Evolutionary conservation across 176 grass and related monocot genomes (phyloP).

Genomic region (Coix lacrymajobi): DNA sequence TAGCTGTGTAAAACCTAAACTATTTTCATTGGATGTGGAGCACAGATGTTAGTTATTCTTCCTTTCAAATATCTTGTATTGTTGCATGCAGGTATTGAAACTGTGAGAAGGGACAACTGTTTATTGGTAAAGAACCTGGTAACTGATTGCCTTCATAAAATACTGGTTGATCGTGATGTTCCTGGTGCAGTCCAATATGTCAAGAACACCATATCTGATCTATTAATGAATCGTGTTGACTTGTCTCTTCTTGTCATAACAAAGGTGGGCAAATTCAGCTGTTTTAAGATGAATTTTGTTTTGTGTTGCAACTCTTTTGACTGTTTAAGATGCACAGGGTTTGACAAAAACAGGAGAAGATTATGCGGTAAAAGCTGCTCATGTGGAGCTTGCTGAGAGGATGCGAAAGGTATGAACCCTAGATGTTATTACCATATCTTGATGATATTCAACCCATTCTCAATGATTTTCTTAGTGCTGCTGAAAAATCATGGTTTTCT

Average conservation of each 20-base stretch:
- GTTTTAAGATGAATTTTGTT: neutral
- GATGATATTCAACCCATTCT: neutral
- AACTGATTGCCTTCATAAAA: constrained; percentile 91
- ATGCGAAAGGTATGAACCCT: constrained; percentile 76
- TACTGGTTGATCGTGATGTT: constrained; percentile 87
- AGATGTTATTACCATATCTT: neutral
- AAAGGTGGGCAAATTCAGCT: constrained; percentile 49
- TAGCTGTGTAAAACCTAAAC: constrained; percentile 7
- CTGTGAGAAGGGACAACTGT: constrained; percentile 98
- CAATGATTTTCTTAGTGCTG: neutral
- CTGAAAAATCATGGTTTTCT: constrained; percentile 32
- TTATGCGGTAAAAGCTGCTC: constrained; percentile 94
- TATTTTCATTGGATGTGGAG: neutral
- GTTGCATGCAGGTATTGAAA: constrained; percentile 75
- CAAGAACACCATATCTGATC: constrained; percentile 97
- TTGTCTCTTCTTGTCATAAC: constrained; percentile 99
- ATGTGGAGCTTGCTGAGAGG: constrained; percentile 98
- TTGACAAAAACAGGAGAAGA: constrained; percentile 99
- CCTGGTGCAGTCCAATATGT: constrained; percentile 93
- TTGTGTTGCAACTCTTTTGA: neutral
- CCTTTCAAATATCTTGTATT: constrained; percentile 20
- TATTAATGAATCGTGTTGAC: constrained; percentile 93
- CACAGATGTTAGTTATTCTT: constrained; percentile 4
- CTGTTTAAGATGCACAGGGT: constrained; percentile 49
- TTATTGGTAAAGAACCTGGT: constrained; percentile 97